These are phyloP conservation scores for Apiotrichum porosum DNA, from an alignment of 1,284 basidiomycete genomes.

Conservation along the genomic window DNA sequence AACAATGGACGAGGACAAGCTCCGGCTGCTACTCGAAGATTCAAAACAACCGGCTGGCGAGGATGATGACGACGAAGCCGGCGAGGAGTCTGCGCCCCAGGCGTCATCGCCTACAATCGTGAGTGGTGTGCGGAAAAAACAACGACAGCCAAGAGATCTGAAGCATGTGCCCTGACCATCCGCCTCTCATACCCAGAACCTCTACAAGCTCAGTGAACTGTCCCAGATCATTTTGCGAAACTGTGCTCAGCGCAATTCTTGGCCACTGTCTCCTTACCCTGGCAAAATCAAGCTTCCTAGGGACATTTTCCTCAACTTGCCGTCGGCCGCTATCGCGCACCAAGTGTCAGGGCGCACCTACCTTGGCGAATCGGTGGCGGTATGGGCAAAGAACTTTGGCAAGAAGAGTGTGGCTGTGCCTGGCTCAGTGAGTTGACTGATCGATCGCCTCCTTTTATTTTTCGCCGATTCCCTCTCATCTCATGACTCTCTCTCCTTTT, in stretches of 20 bases:
- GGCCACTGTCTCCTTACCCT: slow-evolving; percentile 74
- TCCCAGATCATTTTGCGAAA: slow-evolving; percentile 78
- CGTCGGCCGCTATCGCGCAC: slow-evolving; percentile 23
- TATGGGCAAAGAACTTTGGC: slow-evolving; percentile 23
- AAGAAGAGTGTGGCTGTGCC: slow-evolving; percentile 13
- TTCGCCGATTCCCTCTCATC: too few relatives aligned
- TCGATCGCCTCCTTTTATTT: too few relatives aligned
- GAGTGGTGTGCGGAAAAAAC: neutral
- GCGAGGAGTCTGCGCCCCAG: too few relatives aligned
- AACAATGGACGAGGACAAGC: slow-evolving; percentile 15
- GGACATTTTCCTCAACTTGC: slow-evolving; percentile 63
- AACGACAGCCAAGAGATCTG: too few relatives aligned
- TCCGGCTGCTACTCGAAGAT: neutral
- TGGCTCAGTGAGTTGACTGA: too few relatives aligned
- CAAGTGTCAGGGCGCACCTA: slow-evolving; percentile 14
- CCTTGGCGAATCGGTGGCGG: slow-evolving; percentile 27
- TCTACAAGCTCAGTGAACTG: slow-evolving; percentile 85
- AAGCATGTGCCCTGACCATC: too few relatives aligned
- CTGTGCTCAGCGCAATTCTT: slow-evolving; percentile 62
- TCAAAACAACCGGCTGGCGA: slow-evolving; percentile 53
- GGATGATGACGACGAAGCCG: slow-evolving; percentile 59
- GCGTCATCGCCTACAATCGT: slow-evolving; percentile 8
- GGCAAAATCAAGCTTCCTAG: slow-evolving; percentile 72
- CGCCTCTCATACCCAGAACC: slow-evolving; percentile 60
- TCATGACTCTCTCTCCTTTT: too few relatives aligned